These are phyloP conservation scores for Endoconidiophora polonica DNA, from an alignment of 2,329 filamentous ascomycete species.

Conservation along the genomic window DNA sequence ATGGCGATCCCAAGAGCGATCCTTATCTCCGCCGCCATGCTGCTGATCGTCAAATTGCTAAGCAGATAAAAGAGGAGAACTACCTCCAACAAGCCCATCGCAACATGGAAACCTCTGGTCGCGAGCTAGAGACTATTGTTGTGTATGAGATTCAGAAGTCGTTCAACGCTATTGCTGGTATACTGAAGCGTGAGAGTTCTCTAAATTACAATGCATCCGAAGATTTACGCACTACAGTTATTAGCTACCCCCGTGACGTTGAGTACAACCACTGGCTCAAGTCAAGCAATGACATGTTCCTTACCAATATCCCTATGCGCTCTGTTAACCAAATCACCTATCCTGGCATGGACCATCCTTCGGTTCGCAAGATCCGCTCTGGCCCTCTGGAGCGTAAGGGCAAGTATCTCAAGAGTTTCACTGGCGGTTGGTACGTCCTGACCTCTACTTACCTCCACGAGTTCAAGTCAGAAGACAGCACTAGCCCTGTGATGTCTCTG, in stretches of 20 bases:
- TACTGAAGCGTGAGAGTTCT: slow-evolving; percentile 81
- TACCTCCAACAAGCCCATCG: slow-evolving; percentile 92
- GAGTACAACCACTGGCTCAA: slow-evolving; percentile 69
- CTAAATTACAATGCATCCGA: slow-evolving; percentile 63
- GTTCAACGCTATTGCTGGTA: slow-evolving; percentile 83
- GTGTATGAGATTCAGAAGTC: slow-evolving; percentile 97
- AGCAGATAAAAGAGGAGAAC: slow-evolving; percentile 91
- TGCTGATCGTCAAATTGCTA: slow-evolving; percentile 81
- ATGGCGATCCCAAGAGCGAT: slow-evolving; percentile 69
- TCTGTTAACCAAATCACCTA: slow-evolving; percentile 73
- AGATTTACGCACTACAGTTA: slow-evolving; percentile 65
- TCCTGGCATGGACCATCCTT: slow-evolving; percentile 72
- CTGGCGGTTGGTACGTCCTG: slow-evolving; percentile 90
- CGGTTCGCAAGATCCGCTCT: slow-evolving; percentile 67
- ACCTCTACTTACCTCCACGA: slow-evolving; percentile 95
- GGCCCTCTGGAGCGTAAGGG: slow-evolving; percentile 93
- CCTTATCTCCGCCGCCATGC: slow-evolving; percentile 74
- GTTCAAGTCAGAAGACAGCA: slow-evolving; percentile 92
- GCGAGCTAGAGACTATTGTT: slow-evolving; percentile 89
- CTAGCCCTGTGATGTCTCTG: slow-evolving; percentile 88
- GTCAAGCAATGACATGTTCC: slow-evolving; percentile 69
- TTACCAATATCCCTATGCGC: slow-evolving; percentile 64
- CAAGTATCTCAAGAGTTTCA: slow-evolving; percentile 97
- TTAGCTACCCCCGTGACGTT: slow-evolving; percentile 83
- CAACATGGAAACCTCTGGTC: slow-evolving; percentile 84